Base-by-base conservation (phyloP, 2,329 filamentous ascomycete genomes). In the Aspergillus sp. region DNA sequence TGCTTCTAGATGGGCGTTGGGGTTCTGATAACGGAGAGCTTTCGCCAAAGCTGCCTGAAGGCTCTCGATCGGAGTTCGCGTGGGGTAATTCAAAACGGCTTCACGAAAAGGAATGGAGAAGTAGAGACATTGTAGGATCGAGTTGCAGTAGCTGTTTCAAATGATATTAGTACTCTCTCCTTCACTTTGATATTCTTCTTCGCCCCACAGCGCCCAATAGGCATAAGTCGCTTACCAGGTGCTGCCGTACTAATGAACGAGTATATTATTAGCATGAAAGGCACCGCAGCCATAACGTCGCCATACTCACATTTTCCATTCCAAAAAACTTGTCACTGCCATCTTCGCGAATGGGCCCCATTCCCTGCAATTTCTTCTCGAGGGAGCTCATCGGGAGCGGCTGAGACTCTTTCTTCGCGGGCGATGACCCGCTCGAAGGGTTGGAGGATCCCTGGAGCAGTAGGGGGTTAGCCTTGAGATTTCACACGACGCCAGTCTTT, bases 321-420 rank as follows among this genome's bases (percentile, higher is more conserved):
- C 93, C 93, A 71, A 94, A 97, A 73, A 95, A 98, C 73, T 95
- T 94, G 73, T 97, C 93, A 65, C 87, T 95, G 45, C 93, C 93
- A 69, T 97, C 90, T 56, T 79, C 75, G 60, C 88, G 82, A 56
- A 94, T 72, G 2, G 90, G 82, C 3, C 89, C 90, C 49, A 87
- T 82, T 68, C 88, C 85, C 58, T 82, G 79, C 30, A 98, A 77
- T 76, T 94, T 85, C 74, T 88, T 82, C 68, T 84, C 80, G 32
- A 84, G 65, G 38, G 79, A 77, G 41, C 79, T 82, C 46, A 75
- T 72, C 54, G 74, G 72, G 32, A 73, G 75, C 55, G 74, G 73
- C 62, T 78, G 74, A 49, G 73, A 69, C 56, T 83, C 80, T 61
- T 80, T 82, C 69, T 82, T 83, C 48, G 72, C 62, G 34, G 77